phyloP scores from a whole-genome alignment of 78 protist genomes.

The Planoprotostelium fungivorum region DNA sequence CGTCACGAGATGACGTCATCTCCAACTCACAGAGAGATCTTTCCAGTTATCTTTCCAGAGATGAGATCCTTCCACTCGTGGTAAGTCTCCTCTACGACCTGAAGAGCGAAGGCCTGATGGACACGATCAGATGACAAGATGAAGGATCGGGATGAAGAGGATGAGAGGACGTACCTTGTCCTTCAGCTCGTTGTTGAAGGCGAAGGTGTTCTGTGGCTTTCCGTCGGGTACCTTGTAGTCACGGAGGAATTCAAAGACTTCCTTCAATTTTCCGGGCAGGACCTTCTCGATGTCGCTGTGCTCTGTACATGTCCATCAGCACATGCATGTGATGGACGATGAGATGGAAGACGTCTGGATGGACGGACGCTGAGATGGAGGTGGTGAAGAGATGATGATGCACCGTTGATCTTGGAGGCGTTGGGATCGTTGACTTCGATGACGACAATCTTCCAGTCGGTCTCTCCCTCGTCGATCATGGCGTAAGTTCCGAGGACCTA shows the following conservation, averaged over 20 bases:
- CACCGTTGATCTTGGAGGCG: constrained; percentile 66
- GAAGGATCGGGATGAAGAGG: not conserved
- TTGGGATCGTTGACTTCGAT: constrained; percentile 80
- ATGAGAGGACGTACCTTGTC: constrained; percentile 11
- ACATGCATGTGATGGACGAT: not conserved
- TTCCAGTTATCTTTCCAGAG: not conserved
- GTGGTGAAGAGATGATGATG: not conserved
- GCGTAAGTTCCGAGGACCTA: constrained; percentile 74
- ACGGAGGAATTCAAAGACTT: constrained; percentile 78
- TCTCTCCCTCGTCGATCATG: constrained; percentile 91
- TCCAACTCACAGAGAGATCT: not conserved
- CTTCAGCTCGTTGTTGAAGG: constrained; percentile 63
- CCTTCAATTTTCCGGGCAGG: constrained; percentile 66
- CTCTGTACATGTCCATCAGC: constrained; percentile 12
- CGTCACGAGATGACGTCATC: not conserved
- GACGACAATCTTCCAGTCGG: constrained; percentile 88
- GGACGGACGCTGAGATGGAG: too few species aligned
- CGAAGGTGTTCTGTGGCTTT: constrained; percentile 89
- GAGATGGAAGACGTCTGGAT: not conserved
- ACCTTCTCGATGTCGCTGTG: constrained; percentile 61
- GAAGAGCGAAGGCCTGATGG: constrained; percentile 32
- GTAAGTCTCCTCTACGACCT: constrained; percentile 49
- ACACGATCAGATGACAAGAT: not conserved
- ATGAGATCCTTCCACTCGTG: constrained; percentile 51
- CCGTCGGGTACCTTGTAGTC: constrained; percentile 93